These are phyloP conservation scores for Verbena officinalis DNA, from an alignment of 257 asterid species.

Conservation along the genomic window DNA sequence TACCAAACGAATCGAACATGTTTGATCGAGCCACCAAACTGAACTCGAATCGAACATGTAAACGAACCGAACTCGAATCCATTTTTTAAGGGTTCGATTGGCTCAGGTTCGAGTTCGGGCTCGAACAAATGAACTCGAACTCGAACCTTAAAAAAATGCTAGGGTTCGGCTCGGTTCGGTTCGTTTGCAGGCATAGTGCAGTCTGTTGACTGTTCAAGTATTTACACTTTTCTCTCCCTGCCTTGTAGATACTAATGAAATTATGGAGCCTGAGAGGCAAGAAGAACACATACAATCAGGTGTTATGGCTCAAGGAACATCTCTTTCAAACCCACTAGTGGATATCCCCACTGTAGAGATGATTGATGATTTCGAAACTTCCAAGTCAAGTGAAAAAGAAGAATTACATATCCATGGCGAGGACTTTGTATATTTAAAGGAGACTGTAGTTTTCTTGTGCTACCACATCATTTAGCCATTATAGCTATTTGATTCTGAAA, in stretches of 20 bases:
- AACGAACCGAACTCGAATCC: no score
- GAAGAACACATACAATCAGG: constrained; percentile 38
- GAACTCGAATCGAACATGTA: no score
- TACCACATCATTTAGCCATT: constrained; percentile 12
- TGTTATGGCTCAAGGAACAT: constrained; percentile 37
- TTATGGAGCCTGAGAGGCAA: constrained; percentile 48
- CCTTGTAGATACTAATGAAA: constrained; percentile 47
- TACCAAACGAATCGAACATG: no score
- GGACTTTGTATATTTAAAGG: constrained; percentile 35
- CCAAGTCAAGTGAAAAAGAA: constrained; percentile 38
- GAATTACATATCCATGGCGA: constrained; percentile 46
- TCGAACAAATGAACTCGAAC: no score
- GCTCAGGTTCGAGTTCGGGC: no score
- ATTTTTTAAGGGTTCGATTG: no score
- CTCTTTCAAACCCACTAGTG: constrained; percentile 33
- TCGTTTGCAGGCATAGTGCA: no score
- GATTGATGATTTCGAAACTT: constrained; percentile 36
- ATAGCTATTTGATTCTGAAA: constrained; percentile 20
- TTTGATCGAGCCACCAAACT: no score
- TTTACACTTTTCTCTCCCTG: constrained; percentile 35
- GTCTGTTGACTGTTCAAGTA: constrained; percentile 33
- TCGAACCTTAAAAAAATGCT: no score
- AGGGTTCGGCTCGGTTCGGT: no score
- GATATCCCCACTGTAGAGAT: constrained; percentile 19
- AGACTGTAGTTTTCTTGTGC: not conserved